These are phyloP conservation scores for Dictyostelium capitatum DNA, from an alignment of 78 protist genomes.

Conservation along the genomic window DNA sequence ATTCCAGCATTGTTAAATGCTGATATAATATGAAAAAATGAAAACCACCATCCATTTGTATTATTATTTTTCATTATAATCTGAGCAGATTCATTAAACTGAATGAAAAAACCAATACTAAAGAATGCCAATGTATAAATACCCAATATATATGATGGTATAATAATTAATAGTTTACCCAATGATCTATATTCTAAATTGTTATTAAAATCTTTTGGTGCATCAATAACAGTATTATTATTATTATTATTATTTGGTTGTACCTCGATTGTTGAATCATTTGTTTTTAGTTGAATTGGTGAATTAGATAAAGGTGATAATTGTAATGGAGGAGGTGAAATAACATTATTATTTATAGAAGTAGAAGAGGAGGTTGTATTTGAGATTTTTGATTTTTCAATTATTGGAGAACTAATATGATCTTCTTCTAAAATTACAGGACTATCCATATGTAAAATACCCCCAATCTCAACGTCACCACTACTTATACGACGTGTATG, in stretches of 20 bases:
- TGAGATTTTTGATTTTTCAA: not conserved
- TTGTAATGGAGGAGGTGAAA: too few relatives aligned
- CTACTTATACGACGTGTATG: not conserved
- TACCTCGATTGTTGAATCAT: not conserved
- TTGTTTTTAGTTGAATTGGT: not conserved
- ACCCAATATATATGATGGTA: constrained; percentile 8
- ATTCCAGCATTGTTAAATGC: constrained; percentile 82
- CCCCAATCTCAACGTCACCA: not conserved
- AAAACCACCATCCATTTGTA: constrained; percentile 46
- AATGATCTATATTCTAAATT: constrained; percentile 74
- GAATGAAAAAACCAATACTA: not conserved
- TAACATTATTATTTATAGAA: not conserved
- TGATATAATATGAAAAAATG: constrained; percentile 50
- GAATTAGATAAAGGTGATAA: not conserved
- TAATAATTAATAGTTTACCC: constrained; percentile 61
- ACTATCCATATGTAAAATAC: not conserved
- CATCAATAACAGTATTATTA: not conserved
- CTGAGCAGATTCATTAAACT: not conserved
- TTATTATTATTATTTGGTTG: not conserved
- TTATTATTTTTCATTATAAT: constrained; percentile 1
- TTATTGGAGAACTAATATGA: not conserved
- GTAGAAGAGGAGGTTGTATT: not conserved
- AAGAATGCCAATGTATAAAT: constrained; percentile 36
- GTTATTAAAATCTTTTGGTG: not conserved
- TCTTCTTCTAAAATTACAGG: not conserved